Evolutionary conservation across 169 alveolate genomes (phyloP).

Genomic region (Cytauxzoon felis): DNA sequence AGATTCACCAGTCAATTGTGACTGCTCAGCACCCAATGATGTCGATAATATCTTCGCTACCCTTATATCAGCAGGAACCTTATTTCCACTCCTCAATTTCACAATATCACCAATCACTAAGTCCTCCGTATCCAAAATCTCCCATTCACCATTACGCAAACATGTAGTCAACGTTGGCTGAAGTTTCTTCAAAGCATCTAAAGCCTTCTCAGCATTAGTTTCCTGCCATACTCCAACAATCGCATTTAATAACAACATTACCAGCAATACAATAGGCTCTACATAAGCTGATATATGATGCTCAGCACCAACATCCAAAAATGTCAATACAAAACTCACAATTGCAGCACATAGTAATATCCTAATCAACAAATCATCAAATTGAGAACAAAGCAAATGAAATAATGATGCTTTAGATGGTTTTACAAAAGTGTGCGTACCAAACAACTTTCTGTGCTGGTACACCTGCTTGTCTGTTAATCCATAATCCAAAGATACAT

Average conservation of each 20-base stretch:
- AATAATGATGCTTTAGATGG: conserved; percentile 86
- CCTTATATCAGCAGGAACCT: conserved; percentile 97
- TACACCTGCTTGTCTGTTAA: conserved; percentile 81
- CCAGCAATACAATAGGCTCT: conserved; percentile 94
- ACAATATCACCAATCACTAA: conserved; percentile 97
- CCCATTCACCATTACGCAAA: conserved; percentile 91
- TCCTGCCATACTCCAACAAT: conserved; percentile 98
- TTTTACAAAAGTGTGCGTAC: conserved; percentile 84
- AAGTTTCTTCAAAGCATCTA: conserved; percentile 92
- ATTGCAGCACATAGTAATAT: conserved; percentile 94
- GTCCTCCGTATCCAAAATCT: conserved; percentile 84
- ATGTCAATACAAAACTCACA: conserved; percentile 89
- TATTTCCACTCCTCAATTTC: conserved; percentile 92
- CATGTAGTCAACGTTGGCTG: conserved; percentile 90
- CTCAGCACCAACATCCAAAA: conserved; percentile 83
- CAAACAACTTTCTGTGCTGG: conserved; percentile 78
- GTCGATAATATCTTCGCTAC: conserved; percentile 88
- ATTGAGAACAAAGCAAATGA: conserved; percentile 87
- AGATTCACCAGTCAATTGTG: conserved; percentile 96
- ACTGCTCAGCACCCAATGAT: conserved; percentile 90
- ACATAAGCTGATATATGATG: conserved; percentile 92
- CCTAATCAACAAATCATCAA: conserved; percentile 92
- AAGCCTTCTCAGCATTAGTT: conserved; percentile 95
- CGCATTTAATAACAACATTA: conserved; percentile 93
- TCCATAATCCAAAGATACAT: conserved; percentile 73